phyloP scores from a whole-genome alignment of 2,329 filamentous ascomycete genomes.

The Grosmannia penicillata region DNA sequence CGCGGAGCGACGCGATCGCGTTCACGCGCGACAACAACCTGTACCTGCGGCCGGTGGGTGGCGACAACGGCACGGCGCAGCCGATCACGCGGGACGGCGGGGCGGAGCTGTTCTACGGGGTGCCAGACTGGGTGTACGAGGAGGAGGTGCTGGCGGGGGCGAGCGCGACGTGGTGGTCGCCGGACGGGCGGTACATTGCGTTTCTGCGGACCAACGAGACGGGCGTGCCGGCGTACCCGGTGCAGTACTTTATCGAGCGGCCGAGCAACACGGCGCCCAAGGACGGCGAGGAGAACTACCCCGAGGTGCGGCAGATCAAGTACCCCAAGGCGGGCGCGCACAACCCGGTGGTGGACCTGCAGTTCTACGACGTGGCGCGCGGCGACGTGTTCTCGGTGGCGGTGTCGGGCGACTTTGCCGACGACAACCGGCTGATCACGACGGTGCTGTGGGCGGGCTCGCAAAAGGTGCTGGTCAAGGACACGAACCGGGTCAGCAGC shows the following conservation, averaged over 20 bases:
- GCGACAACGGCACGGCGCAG: constrained; percentile 10
- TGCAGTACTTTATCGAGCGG: constrained; percentile 83
- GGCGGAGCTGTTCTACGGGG: constrained; percentile 79
- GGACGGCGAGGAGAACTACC: constrained; percentile 71
- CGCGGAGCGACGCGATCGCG: constrained; percentile 71
- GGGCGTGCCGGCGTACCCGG: constrained; percentile 74
- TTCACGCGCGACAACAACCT: constrained; percentile 88
- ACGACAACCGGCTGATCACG: constrained; percentile 78
- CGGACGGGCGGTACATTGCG: constrained; percentile 75
- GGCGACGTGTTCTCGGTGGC: constrained; percentile 67
- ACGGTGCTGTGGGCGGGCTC: constrained; percentile 78
- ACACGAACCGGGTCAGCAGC: constrained; percentile 90
- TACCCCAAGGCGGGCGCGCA: constrained; percentile 93
- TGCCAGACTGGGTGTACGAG: constrained; percentile 96
- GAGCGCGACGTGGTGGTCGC: constrained; percentile 89
- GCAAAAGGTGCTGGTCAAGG: constrained; percentile 68
- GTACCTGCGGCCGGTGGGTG: constrained; percentile 52
- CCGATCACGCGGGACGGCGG: constrained; percentile 81
- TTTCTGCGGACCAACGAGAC: constrained; percentile 93
- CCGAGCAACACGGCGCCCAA: constrained; percentile 59
- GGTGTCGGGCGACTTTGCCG: constrained; percentile 60
- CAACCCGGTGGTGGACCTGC: constrained; percentile 76
- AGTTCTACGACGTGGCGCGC: constrained; percentile 74
- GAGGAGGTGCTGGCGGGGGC: constrained; percentile 66
- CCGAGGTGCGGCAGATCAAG: constrained; percentile 83